phyloP scores from a whole-genome alignment of 1,139 yeast species.

The Kodamaea suecica region DNA sequence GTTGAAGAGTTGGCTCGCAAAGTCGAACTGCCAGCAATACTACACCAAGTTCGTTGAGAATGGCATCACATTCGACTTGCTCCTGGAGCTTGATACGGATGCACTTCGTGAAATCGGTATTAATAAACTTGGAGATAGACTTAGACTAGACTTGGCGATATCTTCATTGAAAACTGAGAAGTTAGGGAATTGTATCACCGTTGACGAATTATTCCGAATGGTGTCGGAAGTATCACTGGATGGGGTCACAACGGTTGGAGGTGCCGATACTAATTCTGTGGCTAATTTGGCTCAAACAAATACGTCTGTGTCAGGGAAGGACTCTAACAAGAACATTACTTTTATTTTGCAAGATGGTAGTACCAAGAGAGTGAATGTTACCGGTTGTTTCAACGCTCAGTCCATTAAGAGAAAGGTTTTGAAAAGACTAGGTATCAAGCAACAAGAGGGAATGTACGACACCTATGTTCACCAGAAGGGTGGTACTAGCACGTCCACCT shows the following conservation, averaged over 20 bases:
- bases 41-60: slow-evolving; percentile 37
- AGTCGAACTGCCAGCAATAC: slow-evolving; percentile 38
- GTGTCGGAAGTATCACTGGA: slow-evolving; percentile 12
- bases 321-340: slow-evolving; percentile 49
- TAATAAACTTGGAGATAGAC: slow-evolving; percentile 76
- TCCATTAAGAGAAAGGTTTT: slow-evolving; percentile 72
- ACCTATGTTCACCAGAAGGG: slow-evolving; percentile 32
- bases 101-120: slow-evolving; percentile 75
- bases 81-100: slow-evolving; percentile 63
- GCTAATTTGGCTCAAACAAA: slow-evolving; percentile 1
- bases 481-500: slow-evolving; percentile 13
- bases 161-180: slow-evolving; percentile 37
- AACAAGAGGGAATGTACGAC: slow-evolving; percentile 39
- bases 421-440: slow-evolving; percentile 53
- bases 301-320: slow-evolving; percentile 18
- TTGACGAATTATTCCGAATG: slow-evolving; percentile 28
- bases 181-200: slow-evolving; percentile 31
- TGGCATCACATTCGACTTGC: slow-evolving; percentile 57
- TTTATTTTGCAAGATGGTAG: slow-evolving; percentile 77
- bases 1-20: slow-evolving; percentile 37
- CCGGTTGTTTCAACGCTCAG: slow-evolving; percentile 79
- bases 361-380: slow-evolving; percentile 67
- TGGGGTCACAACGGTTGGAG: too few species aligned
- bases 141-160: slow-evolving; percentile 59
- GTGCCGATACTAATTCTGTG: slow-evolving; percentile 1